Evolutionary conservation across 2,329 filamentous ascomycete genomes (phyloP).

Genomic region (Aspergillus sp.): DNA sequence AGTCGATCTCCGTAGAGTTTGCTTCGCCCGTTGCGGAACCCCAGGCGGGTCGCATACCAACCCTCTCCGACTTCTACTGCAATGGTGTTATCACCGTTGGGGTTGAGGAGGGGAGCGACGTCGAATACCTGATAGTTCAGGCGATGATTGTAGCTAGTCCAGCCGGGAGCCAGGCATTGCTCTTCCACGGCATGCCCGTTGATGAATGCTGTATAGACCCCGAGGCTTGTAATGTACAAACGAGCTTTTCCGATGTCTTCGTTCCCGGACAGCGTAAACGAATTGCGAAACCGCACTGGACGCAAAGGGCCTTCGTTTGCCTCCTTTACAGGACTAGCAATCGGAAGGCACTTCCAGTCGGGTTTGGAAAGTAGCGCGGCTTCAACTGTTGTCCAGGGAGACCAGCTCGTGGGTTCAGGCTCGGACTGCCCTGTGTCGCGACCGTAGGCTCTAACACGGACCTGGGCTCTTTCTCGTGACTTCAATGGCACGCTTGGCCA

Average conservation of each 20-base stretch:
- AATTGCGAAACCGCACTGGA: constrained; percentile 38
- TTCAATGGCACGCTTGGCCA: constrained; percentile 24
- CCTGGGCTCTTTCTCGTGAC: constrained; percentile 18
- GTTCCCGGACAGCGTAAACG: constrained; percentile 20
- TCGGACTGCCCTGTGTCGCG: background rate
- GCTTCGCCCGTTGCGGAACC: constrained; percentile 22
- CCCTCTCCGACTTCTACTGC: constrained; percentile 50
- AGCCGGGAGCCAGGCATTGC: constrained; percentile 44
- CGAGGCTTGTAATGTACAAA: constrained; percentile 49
- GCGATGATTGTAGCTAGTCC: constrained; percentile 52
- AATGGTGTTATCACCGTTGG: constrained; percentile 39
- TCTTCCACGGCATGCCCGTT: constrained; percentile 46
- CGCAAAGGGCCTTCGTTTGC: constrained; percentile 22
- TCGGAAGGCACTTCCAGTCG: constrained; percentile 32
- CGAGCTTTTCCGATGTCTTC: constrained; percentile 32
- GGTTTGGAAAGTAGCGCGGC: constrained; percentile 30
- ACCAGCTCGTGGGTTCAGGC: constrained; percentile 13
- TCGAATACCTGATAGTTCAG: constrained; percentile 57
- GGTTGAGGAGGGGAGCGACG: constrained; percentile 43
- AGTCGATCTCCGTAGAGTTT: constrained; percentile 26
- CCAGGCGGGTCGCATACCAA: constrained; percentile 47
- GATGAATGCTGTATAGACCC: constrained; percentile 50
- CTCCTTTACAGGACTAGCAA: constrained; percentile 14
- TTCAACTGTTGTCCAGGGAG: constrained; percentile 29
- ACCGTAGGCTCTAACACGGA: constrained; percentile 19